Conservation (phyloP, 495 filamentous ascomycete species). For the Hamigera avellanea region DNA sequence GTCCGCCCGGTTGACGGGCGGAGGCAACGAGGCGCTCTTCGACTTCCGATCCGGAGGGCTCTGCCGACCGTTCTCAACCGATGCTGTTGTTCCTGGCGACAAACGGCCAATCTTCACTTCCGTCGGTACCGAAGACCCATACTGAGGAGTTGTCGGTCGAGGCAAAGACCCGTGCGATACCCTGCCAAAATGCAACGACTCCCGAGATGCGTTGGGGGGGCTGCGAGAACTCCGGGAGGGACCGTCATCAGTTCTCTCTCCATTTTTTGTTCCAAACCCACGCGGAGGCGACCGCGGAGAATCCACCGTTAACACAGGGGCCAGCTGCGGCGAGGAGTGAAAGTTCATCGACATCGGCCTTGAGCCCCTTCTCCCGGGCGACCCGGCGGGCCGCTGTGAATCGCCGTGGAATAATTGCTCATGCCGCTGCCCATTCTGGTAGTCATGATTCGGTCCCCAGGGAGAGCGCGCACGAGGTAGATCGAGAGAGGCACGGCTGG, state of each 20-base stretch:
- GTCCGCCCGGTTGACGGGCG: slow-evolving; percentile 66
- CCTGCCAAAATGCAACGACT: slow-evolving; percentile 20
- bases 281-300: slow-evolving; percentile 66
- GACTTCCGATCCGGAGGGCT: slow-evolving; percentile 19
- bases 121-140: slow-evolving; percentile 38
- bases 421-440: slow-evolving; percentile 10
- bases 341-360: slow-evolving; percentile 42
- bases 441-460: slow-evolving; percentile 23
- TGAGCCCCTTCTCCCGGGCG: slow-evolving; percentile 11
- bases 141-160: slow-evolving; percentile 35
- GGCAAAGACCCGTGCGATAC: slow-evolving; percentile 30
- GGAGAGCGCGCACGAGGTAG: slow-evolving; percentile 36
- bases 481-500: slow-evolving; percentile 38
- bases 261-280: slow-evolving; percentile 4
- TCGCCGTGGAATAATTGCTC: no score
- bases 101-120: slow-evolving; percentile 39
- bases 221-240: slow-evolving; percentile 12
- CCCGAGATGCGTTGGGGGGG: slow-evolving; percentile 15
- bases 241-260: neutral
- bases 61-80: slow-evolving; percentile 10
- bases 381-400: slow-evolving; percentile 2
- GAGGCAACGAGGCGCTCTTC: slow-evolving; percentile 42
- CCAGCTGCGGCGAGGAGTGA: slow-evolving; percentile 44
- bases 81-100: slow-evolving; percentile 30
- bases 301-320: slow-evolving; percentile 61